Evolutionary conservation across 257 asterid species (phyloP), one percentile per base, ranked within the genome.

Genomic region (Scutellaria minor): DNA sequence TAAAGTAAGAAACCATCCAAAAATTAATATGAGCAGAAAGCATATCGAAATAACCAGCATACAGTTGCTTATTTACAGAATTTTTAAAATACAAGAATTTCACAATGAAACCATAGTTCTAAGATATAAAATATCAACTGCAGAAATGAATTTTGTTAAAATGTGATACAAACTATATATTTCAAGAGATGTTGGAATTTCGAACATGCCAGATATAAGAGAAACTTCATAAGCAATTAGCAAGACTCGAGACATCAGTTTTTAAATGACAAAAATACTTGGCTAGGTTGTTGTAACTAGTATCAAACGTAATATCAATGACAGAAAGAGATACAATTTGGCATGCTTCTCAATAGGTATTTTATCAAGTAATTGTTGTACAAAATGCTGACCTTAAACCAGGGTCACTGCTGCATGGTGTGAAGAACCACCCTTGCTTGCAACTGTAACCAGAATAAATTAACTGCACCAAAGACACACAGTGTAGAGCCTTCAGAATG

Each of bases 371-470:
- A 44, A 35, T 13, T 13, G 37, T 9, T 0, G 37, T 22, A 79
- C 31, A 59, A 72, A 75, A 37, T 61, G 61, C 80, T 60, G 56
- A 90, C 98, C 98, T 89, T 79, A 93, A 85, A 71, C 93, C 84
- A 14, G 97, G 98, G 86, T 86, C 90, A 68, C 96, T 89, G 77
- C 86, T 85, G 81, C 98, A 93, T 70, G 98, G 96, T 6, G 96
- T 85, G 78, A 89, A 89, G 85, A 93, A 93, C 98, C 98, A 93
- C 9, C 96, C 98, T 78, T 93, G 96, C 82, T 83, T 90, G 88
- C 98, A 90, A 82, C 93, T 89, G 83, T 86, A 93, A 75, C 98
- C 97, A 22, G 96, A 87, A 79, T 93, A 93, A 70, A 93, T 93
- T 82, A 93, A 67, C 98, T 93, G 87, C 85, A 83, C 64, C 35